A percentile compares a stretch with the other conserved stretches of the same genome.
Evolutionary conservation across 805 yeast species (phyloP).

Genomic region (Metschnikowia continentalis): DNA sequence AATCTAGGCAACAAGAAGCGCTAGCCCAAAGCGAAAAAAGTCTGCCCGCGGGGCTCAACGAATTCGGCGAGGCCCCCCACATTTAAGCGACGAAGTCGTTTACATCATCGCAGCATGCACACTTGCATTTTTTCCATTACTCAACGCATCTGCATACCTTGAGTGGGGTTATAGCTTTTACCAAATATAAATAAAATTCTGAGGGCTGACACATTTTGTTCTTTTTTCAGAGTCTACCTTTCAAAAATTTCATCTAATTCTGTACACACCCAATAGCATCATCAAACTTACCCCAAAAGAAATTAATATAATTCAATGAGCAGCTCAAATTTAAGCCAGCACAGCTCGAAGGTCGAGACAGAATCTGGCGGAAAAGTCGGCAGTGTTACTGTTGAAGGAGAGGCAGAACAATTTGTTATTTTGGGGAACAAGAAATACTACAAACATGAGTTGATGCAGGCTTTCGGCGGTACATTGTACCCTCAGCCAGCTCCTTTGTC

Average conservation of each 20-base stretch:
- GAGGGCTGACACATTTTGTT: background rate
- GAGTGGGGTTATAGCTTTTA: background rate
- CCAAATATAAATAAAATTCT: background rate
- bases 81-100: background rate
- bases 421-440: slow-evolving; percentile 43
- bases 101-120: background rate
- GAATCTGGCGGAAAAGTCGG: background rate
- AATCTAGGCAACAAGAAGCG: background rate
- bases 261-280: background rate
- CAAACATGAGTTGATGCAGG: slow-evolving; percentile 53
- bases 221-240: background rate
- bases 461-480: slow-evolving; percentile 56
- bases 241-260: background rate
- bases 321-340: slow-evolving; percentile 2
- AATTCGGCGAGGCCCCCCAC: background rate
- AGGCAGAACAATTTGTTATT: slow-evolving; percentile 38
- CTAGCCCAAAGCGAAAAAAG: background rate
- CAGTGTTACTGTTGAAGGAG: slow-evolving; percentile 20
- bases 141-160: background rate
- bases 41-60: background rate
- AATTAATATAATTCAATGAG: background rate
- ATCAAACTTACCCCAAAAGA: background rate
- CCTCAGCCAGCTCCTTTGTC: slow-evolving; percentile 33
- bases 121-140: slow-evolving; percentile 1
- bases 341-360: background rate